A percentile compares a stretch with the other conserved stretches of the same genome.
Evolutionary conservation across 2,329 filamentous ascomycete species (phyloP).

Genomic region (Kalaharituber pfeilii): DNA sequence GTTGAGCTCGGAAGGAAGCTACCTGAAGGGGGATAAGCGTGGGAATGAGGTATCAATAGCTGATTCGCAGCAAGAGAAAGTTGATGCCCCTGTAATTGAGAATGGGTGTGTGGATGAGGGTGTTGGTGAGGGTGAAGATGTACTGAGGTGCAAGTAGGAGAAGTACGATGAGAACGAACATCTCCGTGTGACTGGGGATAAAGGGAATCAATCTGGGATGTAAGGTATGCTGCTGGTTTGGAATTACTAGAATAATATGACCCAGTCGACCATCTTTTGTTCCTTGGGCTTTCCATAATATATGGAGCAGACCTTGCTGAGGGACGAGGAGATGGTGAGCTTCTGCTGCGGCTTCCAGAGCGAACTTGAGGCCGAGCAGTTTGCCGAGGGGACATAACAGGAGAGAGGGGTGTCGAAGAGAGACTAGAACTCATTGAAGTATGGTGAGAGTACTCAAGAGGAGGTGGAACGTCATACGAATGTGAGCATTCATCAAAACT

Average conservation of each 20-base stretch:
- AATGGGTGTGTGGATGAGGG: slow-evolving; percentile 19
- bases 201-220: neutral
- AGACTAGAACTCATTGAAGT: slow-evolving; percentile 52
- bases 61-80: slow-evolving; percentile 40
- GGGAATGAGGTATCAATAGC: slow-evolving; percentile 35
- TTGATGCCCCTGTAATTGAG: slow-evolving; percentile 37
- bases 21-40: slow-evolving; percentile 39
- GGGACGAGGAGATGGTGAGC: slow-evolving; percentile 52
- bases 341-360: slow-evolving; percentile 48
- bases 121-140: slow-evolving; percentile 9
- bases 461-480: slow-evolving; percentile 12
- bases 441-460: slow-evolving; percentile 36
- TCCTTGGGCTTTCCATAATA: slow-evolving; percentile 46
- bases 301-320: slow-evolving; percentile 54
- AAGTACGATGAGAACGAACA: slow-evolving; percentile 20
- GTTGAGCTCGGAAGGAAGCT: slow-evolving; percentile 45
- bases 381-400: slow-evolving; percentile 53
- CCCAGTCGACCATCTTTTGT: slow-evolving; percentile 63
- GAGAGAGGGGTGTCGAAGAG: slow-evolving; percentile 53
- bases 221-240: neutral
- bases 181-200: neutral
- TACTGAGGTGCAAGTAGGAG: neutral
- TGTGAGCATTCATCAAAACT: slow-evolving; percentile 11
- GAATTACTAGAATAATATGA: slow-evolving; percentile 8
- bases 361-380: slow-evolving; percentile 40